A percentile compares a stretch with the other conserved stretches of the same genome.
Evolutionary conservation across 495 filamentous ascomycete species (phyloP).

Genomic region (Daldinia loculata): DNA sequence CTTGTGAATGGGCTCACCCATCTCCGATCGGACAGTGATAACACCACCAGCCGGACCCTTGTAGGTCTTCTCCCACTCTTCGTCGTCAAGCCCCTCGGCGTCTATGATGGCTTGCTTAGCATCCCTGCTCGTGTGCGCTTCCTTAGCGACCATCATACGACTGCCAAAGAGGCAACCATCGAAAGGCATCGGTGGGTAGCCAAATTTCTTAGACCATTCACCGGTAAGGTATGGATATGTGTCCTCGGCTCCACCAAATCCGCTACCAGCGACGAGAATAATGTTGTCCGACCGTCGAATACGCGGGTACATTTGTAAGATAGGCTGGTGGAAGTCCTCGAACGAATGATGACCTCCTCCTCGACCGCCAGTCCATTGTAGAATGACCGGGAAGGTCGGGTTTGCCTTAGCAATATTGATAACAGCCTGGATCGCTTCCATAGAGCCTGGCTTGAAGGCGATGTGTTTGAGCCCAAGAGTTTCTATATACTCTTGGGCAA

Average conservation of each 20-base stretch:
- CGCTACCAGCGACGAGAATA: conserved; percentile 87
- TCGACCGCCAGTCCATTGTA: conserved; percentile 95
- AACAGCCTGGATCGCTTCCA: conserved; percentile 86
- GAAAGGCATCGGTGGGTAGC: conserved; percentile 93
- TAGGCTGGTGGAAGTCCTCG: conserved; percentile 93
- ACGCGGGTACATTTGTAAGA: conserved; percentile 88
- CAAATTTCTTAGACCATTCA: conserved; percentile 81
- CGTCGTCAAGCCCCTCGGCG: conserved; percentile 85
- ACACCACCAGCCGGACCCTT: conserved; percentile 90
- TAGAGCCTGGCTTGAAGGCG: conserved; percentile 91
- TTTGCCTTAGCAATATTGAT: conserved; percentile 94
- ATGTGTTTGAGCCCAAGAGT: conserved; percentile 96
- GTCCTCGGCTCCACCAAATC: conserved; percentile 89
- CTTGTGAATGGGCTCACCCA: conserved; percentile 99
- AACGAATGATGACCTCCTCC: conserved; percentile 95
- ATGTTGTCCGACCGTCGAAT: conserved; percentile 85
- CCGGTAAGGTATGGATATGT: conserved; percentile 95
- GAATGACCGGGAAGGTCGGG: conserved; percentile 85
- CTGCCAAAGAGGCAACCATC: conserved; percentile 91
- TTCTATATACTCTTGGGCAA: conserved; percentile 92
- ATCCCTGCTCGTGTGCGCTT: conserved; percentile 89
- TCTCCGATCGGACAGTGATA: conserved; percentile 96
- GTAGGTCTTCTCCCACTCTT: conserved; percentile 96
- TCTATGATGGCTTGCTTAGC: conserved; percentile 96
- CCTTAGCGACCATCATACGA: conserved; percentile 93